Conservation (phyloP, 495 filamentous ascomycete species). For the Lasiosphaeris hirsuta region DNA sequence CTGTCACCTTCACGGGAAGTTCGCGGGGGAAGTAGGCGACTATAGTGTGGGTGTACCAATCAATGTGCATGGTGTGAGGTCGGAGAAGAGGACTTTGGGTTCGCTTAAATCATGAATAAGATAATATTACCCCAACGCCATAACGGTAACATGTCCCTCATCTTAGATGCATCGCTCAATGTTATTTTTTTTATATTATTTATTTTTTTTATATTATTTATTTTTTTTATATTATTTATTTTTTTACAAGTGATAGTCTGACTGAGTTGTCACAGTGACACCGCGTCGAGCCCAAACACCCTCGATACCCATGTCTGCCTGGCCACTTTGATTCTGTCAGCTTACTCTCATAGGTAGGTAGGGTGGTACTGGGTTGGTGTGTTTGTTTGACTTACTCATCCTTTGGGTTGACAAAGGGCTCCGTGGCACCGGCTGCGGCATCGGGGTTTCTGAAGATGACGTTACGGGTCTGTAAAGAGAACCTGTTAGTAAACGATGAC, state of each 20-base stretch:
- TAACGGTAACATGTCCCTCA: no score
- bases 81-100: no score
- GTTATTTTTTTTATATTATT: no score
- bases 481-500: conserved; percentile 8
- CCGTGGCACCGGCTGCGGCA: conserved; percentile 39
- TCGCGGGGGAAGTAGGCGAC: no score
- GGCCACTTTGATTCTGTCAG: conserved; percentile 32
- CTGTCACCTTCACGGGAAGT: no score
- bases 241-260: conserved; percentile 39
- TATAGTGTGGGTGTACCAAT: no score
- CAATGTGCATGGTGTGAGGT: no score
- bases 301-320: conserved; percentile 50
- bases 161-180: no score
- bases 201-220: no score
- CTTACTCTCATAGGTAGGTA: not conserved
- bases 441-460: conserved; percentile 51
- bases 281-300: conserved; percentile 44
- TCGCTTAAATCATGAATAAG: no score
- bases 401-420: conserved; percentile 41
- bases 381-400: conserved; percentile 39
- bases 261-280: conserved; percentile 26
- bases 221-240: no score
- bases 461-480: conserved; percentile 39
- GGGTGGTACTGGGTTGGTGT: not conserved
- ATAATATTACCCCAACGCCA: no score